Percentiles rank a stretch among this genome's conserved stretches.
Evolutionary conservation across 257 asterid genomes (phyloP).

Genomic region (Salvia miltiorrhiza): DNA sequence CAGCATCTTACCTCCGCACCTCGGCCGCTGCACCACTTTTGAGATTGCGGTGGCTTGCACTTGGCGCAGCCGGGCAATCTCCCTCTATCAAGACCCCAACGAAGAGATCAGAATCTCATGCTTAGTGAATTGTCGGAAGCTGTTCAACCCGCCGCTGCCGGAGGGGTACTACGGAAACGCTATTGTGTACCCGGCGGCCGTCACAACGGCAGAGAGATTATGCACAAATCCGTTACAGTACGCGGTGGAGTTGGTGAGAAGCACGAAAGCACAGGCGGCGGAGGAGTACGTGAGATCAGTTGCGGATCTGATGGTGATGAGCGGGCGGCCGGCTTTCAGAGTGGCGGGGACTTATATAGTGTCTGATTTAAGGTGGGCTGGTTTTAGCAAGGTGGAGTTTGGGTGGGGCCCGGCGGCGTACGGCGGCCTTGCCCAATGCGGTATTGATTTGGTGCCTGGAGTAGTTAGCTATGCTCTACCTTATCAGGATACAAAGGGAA

Average conservation of each 20-base stretch:
- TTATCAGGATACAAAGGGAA: constrained; percentile 33
- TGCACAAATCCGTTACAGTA: constrained; percentile 24
- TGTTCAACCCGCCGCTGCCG: constrained; percentile 44
- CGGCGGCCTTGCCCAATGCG: constrained; percentile 52
- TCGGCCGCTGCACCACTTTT: constrained; percentile 38
- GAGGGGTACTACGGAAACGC: constrained; percentile 53
- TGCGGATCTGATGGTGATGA: constrained; percentile 41
- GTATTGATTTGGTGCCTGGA: constrained; percentile 43
- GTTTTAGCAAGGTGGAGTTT: constrained; percentile 49
- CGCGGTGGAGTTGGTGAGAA: constrained; percentile 42
- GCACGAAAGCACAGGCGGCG: constrained; percentile 32
- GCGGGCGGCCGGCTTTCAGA: constrained; percentile 29
- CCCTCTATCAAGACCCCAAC: constrained; percentile 31
- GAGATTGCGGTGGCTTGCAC: constrained; percentile 43
- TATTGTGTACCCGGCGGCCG: constrained; percentile 30
- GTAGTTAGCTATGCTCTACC: constrained; percentile 41
- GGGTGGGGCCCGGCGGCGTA: constrained; percentile 61
- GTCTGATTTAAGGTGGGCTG: constrained; percentile 22
- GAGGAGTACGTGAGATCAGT: constrained; percentile 50
- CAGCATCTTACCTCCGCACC: constrained; percentile 33
- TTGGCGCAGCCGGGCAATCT: constrained; percentile 57
- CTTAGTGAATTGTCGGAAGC: constrained; percentile 27
- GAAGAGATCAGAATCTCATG: constrained; percentile 41
- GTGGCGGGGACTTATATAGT: constrained; percentile 1
- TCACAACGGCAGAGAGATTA: constrained; percentile 26